phyloP scores from a whole-genome alignment of 208 protist genomes.

The Trichomonas tenax region DNA sequence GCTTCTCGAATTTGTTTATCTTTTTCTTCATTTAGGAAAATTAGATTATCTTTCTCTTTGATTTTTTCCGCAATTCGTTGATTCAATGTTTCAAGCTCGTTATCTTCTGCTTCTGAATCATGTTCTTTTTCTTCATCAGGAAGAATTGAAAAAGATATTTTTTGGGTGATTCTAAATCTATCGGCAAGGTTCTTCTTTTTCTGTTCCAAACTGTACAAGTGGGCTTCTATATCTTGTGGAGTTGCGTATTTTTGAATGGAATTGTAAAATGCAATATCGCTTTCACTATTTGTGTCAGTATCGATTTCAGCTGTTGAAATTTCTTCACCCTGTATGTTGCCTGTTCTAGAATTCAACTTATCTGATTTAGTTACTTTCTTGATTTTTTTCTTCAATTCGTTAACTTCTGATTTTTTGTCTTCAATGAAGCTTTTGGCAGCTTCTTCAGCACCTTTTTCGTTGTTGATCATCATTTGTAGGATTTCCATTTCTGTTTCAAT shows the following conservation, averaged over 20 bases:
- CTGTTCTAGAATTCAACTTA: background rate
- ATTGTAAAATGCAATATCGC: background rate
- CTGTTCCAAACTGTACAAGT: background rate
- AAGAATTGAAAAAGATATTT: background rate
- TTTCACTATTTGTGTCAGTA: background rate
- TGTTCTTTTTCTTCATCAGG: background rate
- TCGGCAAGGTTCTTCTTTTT: background rate
- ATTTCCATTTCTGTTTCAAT: background rate
- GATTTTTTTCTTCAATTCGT: background rate
- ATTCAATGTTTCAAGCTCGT: background rate
- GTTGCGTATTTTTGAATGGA: background rate
- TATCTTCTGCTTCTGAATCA: background rate
- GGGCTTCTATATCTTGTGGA: background rate
- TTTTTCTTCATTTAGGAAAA: background rate
- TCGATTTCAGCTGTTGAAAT: background rate
- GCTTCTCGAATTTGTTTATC: background rate
- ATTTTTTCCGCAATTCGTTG: background rate
- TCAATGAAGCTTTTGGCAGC: background rate
- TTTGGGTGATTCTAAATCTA: background rate
- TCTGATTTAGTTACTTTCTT: background rate
- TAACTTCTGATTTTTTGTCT: background rate
- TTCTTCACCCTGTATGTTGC: background rate
- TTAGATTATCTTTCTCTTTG: background rate
- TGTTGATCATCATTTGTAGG: background rate
- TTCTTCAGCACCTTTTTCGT: background rate